Evolutionary conservation across 2,329 filamentous ascomycete species (phyloP).

Genomic region (Biscogniauxia sp.): DNA sequence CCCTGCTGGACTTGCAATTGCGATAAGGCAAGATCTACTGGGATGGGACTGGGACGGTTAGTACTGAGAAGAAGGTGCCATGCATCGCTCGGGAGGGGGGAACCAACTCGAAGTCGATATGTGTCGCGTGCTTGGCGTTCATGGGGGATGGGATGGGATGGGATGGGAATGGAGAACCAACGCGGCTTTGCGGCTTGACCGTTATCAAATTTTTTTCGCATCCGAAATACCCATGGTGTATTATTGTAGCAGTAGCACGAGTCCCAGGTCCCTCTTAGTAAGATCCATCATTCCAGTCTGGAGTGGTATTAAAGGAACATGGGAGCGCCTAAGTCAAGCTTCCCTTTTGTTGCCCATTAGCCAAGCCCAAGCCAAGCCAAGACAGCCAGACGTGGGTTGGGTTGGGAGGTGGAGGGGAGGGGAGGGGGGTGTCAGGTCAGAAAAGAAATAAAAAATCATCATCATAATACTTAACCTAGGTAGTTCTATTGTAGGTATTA

Average conservation of each 20-base stretch:
- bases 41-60: not conserved
- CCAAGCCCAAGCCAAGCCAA: not conserved
- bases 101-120: not conserved
- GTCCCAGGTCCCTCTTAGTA: not conserved
- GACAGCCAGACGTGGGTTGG: not conserved
- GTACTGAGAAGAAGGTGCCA: not conserved
- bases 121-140: not conserved
- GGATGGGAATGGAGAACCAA: not conserved
- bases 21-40: constrained; percentile 1
- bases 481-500: no score
- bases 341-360: not conserved
- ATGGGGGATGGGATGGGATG: not conserved
- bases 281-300: not conserved
- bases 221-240: not conserved
- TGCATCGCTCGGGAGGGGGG: not conserved
- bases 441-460: no score
- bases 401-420: no score
- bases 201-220: not conserved
- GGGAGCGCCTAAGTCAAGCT: not conserved
- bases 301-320: not conserved
- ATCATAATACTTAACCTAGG: no score
- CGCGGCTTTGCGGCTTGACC: not conserved
- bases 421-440: no score
- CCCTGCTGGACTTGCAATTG: not conserved
- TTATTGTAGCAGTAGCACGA: no score